Conservation (phyloP, 495 filamentous ascomycete genomes). For the Jackrogersella multiformis region DNA sequence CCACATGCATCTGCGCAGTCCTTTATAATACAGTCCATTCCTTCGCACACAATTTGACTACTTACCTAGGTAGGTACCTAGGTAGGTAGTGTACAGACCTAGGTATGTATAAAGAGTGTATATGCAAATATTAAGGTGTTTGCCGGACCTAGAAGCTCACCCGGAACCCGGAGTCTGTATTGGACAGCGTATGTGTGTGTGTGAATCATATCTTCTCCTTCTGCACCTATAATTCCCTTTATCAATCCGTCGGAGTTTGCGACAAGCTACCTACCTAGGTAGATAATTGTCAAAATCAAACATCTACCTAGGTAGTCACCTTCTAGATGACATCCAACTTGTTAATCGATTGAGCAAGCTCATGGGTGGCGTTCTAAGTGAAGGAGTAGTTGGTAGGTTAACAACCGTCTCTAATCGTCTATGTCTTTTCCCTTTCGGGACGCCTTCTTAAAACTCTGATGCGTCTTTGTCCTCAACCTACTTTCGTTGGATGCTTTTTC, state of each 20-base stretch:
- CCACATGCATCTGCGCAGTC: too few species aligned
- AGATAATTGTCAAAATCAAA: too few species aligned
- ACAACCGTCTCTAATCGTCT: conserved; percentile 13
- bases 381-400: background rate
- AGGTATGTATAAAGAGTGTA: background rate
- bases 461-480: conserved; percentile 79
- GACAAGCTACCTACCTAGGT: background rate
- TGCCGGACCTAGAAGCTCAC: background rate
- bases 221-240: background rate
- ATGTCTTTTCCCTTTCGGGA: conserved; percentile 63
- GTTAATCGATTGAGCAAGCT: background rate
- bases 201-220: too few species aligned
- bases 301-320: too few species aligned
- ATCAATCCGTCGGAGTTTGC: background rate
- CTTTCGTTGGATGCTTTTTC: conserved; percentile 74
- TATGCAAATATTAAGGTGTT: background rate
- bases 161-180: too few species aligned
- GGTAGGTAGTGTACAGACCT: too few species aligned
- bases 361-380: background rate
- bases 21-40: too few species aligned
- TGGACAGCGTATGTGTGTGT: too few species aligned
- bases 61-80: too few species aligned
- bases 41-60: too few species aligned
- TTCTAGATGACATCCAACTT: background rate
- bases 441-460: conserved; percentile 81